A percentile compares a stretch with the other conserved stretches of the same genome.
phyloP scores from a whole-genome alignment of 306 rosid genomes.

The Rubus idaeus region DNA sequence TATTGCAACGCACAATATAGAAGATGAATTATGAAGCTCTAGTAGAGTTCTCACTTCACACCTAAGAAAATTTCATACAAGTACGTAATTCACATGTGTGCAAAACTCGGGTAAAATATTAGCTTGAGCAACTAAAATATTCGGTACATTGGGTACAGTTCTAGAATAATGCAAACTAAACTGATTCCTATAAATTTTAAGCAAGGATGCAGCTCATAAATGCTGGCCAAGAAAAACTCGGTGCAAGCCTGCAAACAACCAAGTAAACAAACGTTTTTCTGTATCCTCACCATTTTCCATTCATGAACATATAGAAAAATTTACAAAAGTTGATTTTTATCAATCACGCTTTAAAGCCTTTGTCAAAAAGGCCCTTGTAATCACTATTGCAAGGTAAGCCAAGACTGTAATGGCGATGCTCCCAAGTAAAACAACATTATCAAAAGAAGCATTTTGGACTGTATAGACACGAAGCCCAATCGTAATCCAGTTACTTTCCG shows the following conservation, averaged over 20 bases:
- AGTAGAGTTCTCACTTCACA: too few species aligned
- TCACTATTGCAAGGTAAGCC: slow-evolving; percentile 60
- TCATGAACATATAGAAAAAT: neutral
- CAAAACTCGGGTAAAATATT: neutral
- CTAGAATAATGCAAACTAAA: neutral
- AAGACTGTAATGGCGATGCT: slow-evolving; percentile 64
- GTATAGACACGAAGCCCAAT: slow-evolving; percentile 73
- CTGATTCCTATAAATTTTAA: neutral
- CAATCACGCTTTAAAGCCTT: slow-evolving; percentile 79
- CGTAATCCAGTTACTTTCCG: slow-evolving; percentile 91
- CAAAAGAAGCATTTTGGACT: slow-evolving; percentile 55
- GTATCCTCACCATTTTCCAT: slow-evolving; percentile 15
- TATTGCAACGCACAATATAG: too few species aligned
- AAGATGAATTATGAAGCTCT: too few species aligned
- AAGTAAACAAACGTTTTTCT: neutral
- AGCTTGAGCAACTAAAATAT: neutral
- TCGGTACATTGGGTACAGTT: neutral
- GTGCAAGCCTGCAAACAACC: neutral
- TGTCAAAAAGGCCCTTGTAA: slow-evolving; percentile 47
- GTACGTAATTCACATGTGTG: neutral
- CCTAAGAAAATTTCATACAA: neutral
- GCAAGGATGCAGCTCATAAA: neutral
- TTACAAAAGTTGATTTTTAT: slow-evolving; percentile 2
- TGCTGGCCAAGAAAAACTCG: neutral
- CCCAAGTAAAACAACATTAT: slow-evolving; percentile 60